Evolutionary conservation across 305 asterid genomes (phyloP).

Genomic region (Rubia occidens): DNA sequence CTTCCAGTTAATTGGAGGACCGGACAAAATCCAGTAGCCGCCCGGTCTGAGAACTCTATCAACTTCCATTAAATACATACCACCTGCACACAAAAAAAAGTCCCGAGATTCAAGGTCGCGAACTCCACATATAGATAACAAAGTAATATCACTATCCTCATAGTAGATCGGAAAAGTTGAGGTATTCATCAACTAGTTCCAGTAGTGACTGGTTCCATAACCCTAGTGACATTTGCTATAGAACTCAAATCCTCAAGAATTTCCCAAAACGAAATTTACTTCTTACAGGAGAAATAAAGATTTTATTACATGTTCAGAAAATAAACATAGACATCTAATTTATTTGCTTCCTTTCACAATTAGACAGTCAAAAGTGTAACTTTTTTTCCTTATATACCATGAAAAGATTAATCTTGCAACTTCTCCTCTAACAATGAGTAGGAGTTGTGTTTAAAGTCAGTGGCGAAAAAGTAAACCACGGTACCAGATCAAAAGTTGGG

Average conservation of each 20-base stretch:
- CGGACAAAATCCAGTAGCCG: conserved; percentile 91
- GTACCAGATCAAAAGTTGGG: neutral
- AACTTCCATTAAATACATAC: conserved; percentile 79
- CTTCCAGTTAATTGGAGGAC: conserved; percentile 97
- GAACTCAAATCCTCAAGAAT: neutral
- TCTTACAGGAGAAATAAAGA: neutral
- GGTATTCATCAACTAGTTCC: neutral
- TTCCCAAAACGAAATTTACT: neutral
- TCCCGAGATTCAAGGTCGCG: conserved; percentile 5
- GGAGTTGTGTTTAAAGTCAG: neutral
- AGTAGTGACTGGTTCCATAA: neutral
- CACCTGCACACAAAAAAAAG: conserved; percentile 41
- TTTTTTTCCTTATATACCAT: neutral
- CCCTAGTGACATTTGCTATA: neutral
- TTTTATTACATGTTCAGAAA: neutral
- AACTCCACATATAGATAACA: neutral
- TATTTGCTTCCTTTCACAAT: neutral
- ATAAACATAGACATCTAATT: neutral
- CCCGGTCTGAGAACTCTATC: conserved; percentile 93
- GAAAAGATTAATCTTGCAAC: neutral
- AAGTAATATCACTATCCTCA: neutral
- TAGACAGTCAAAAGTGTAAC: neutral
- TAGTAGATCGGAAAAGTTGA: neutral
- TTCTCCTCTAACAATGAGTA: neutral
- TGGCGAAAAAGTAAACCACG: neutral